Evolutionary conservation across 768 basidiomycete species (phyloP), one percentile per base, ranked within the genome.

Genomic region (Kwoniella sp.): DNA sequence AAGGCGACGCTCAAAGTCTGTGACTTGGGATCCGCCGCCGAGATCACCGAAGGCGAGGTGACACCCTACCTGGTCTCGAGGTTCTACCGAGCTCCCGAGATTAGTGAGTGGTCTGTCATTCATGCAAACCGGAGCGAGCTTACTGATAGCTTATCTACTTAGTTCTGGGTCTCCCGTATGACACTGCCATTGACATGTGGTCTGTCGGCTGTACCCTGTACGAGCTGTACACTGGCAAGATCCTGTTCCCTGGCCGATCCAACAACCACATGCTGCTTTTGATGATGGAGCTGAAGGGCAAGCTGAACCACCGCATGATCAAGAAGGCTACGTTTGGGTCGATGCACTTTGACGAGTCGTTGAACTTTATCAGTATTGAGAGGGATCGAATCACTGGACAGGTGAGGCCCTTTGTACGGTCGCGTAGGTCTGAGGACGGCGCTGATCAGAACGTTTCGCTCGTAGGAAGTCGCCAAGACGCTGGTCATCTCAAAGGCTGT

Each of bases 11-110:
- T 98, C 52, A 99, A 99, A 76, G 76, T 99, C 2, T 98, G 92
- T 68, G 95, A 99, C 75, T 77, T 99, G 27, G 95, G 95, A n/a
- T 93, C 90, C 2, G 95, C 95, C 1, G 87, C 88, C 6, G 93
- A 98, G 73, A 86, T 85, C 1, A 85, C 85, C 7, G 93, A 96
- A 74, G 68, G 67, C 8, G 95, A 95, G 28, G 91, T 98, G 63
- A 96, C 95, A 7, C 95, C 95, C 9, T 98, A 99, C 75, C 84
- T 99, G 49, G 95, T 96, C 54, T 90, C 88, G 62, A 80, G 95
- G 39, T 99, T 98, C 76, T 98, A 99, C 71, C 88, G 95, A 37
- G 93, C 93, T 2, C 95, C 95, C 2, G 95, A 99, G 77, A 98
- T 98, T 70, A 99, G 93, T 96, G 67, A 70, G 82, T 42, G 14